Conservation (phyloP, 1,284 basidiomycete species). For the Ustilago bromivora region DNA sequence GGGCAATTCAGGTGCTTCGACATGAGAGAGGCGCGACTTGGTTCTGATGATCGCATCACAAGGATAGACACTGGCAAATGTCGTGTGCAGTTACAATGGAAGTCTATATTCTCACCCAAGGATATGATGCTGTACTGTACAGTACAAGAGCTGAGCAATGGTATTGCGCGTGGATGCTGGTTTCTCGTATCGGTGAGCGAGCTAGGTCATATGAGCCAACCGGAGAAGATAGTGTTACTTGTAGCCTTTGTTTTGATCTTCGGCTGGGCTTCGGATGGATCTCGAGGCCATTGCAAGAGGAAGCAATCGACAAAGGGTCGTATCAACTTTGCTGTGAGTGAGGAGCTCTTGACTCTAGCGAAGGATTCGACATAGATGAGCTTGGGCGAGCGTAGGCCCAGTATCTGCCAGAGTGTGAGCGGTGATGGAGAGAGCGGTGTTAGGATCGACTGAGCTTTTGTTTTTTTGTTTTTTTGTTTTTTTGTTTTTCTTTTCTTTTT, state of each 20-base stretch:
- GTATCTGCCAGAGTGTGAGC: conserved; percentile 71
- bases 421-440: neutral
- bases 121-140: neutral
- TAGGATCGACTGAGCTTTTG: neutral
- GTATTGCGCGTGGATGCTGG: neutral
- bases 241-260: conserved; percentile 4
- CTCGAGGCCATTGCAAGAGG: conserved; percentile 71
- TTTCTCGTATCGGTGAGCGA: neutral
- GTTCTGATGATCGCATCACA: neutral
- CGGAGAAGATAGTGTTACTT: conserved; percentile 38
- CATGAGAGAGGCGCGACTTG: neutral
- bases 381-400: conserved; percentile 79
- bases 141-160: too few species aligned
- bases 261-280: conserved; percentile 9
- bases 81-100: neutral
- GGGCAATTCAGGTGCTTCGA: neutral
- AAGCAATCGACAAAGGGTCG: conserved; percentile 84
- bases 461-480: fast-evolving
- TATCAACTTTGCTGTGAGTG: conserved; percentile 85
- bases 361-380: conserved; percentile 95
- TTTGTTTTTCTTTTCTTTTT: too few species aligned
- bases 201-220: conserved; percentile 32
- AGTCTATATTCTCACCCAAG: neutral
- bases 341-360: conserved; percentile 85
- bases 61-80: neutral